Base-by-base conservation (phyloP, 2,329 filamentous ascomycete species). In the Zasmidium angulare region DNA sequence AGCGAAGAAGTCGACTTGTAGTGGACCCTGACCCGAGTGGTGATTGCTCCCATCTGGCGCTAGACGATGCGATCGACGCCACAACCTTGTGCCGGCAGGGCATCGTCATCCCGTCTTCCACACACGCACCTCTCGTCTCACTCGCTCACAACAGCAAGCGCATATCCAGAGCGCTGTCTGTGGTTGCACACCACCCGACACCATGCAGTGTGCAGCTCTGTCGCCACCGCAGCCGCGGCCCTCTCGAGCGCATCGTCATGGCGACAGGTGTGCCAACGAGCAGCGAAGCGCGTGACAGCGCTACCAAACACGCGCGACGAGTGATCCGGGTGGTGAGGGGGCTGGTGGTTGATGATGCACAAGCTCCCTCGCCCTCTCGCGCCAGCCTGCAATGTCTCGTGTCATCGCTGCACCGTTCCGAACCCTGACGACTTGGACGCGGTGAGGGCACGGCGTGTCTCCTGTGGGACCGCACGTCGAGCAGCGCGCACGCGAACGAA, bases 21-120 rank as follows among this genome's bases (percentile, higher is more conserved):
- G n/a, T 46, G 54, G 50, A 7, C 11, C 48, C 55, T 29, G 4
- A 29, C 23, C 29, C 54, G 46, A 21, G 29, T 23, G 21, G 2
- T 46, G 47, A 29, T 51, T 31, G 54, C 26, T 24, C 24, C 54
- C 40, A 17, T 29, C 46, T 22, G 50, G 24, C 14, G 29, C 26
- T 43, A 23, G 26, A n/a, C 26, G 26, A 29, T 29, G 26, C 40
- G 56, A 54, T 58, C 56, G 56, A 46, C 56, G 50, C 50, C 46
- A 53, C 56, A 53, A 47, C 55, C 36, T 46, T 53, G 22, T 53
- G 49, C 55, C 29, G 50, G 24, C 55, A 43, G 52, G 50, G 43
- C 29, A 36, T 58, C 59, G 59, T 61, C 59, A 61, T 61, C 11
- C 48, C 50, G 11, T 47, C 23, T 20, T 40, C 7, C 36, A 2